phyloP scores from a whole-genome alignment of 805 yeast genomes.

The Pichia exigua region DNA sequence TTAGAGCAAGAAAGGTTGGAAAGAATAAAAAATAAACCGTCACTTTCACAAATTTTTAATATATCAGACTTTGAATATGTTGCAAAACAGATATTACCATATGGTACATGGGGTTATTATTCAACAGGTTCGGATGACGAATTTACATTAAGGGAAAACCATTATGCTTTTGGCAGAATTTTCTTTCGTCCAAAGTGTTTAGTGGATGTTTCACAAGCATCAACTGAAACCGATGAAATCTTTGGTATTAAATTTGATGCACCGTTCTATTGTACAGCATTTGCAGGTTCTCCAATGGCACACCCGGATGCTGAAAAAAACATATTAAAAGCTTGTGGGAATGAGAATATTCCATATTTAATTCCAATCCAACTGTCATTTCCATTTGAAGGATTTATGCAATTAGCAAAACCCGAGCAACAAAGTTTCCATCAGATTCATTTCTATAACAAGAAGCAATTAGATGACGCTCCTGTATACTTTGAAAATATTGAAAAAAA shows the following conservation, averaged over 20 bases:
- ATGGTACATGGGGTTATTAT: conserved; percentile 82
- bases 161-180: conserved; percentile 74
- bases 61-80: conserved; percentile 80
- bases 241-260: conserved; percentile 56
- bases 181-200: conserved; percentile 79
- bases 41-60: conserved; percentile 59
- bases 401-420: conserved; percentile 53
- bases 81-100: conserved; percentile 67
- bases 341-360: conserved; percentile 69
- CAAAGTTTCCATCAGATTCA: conserved; percentile 80
- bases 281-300: conserved; percentile 83
- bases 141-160: conserved; percentile 42
- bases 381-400: conserved; percentile 70
- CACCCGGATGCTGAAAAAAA: conserved; percentile 84
- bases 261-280: conserved; percentile 85
- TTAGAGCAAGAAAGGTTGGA: conserved; percentile 35
- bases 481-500: conserved; percentile 16
- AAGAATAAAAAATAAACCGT: conserved; percentile 46
- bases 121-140: conserved; percentile 91
- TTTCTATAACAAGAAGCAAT: conserved; percentile 55
- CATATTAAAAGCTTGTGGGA: conserved; percentile 64
- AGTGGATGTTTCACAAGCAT: conserved; percentile 63
- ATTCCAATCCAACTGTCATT: conserved; percentile 82
- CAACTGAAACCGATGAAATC: conserved; percentile 50
- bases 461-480: conserved; percentile 38